Conservation (phyloP, 495 filamentous ascomycete species). For the Aspergillus saccharolyticus region DNA sequence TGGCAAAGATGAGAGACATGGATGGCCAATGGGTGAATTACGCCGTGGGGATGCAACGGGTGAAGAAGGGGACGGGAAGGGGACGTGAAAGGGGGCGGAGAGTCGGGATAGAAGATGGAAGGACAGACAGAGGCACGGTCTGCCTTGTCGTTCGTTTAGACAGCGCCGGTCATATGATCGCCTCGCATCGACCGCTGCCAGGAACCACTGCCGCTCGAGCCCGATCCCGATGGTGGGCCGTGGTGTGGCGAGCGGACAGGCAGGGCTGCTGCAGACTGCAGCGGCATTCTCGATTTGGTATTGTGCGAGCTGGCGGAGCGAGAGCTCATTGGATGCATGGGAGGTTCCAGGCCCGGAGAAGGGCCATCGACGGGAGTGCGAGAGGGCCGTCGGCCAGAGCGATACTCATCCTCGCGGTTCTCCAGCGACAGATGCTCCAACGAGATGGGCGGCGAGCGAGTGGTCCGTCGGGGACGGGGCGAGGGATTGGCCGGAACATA, state of each 20-base stretch:
- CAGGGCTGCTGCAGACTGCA: constrained; percentile 32
- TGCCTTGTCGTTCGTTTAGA: background rate
- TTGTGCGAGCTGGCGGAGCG: constrained; percentile 39
- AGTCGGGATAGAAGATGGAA: background rate
- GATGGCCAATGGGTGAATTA: background rate
- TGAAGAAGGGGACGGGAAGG: background rate
- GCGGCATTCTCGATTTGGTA: constrained; percentile 30
- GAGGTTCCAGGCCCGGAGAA: constrained; percentile 34
- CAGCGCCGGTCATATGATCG: constrained; percentile 13
- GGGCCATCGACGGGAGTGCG: constrained; percentile 35
- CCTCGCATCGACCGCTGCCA: constrained; percentile 31
- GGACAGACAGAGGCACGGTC: constrained; percentile 1
- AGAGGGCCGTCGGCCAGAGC: constrained; percentile 35
- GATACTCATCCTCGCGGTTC: constrained; percentile 31
- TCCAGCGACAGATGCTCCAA: constrained; percentile 41
- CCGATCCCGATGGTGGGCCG: constrained; percentile 37
- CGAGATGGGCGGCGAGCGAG: constrained; percentile 32
- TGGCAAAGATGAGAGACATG: background rate
- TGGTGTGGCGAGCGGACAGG: constrained; percentile 43
- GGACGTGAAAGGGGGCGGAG: no score
- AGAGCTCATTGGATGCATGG: constrained; percentile 30
- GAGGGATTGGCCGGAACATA: constrained; percentile 27
- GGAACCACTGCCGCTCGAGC: constrained; percentile 33
- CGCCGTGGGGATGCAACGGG: background rate
- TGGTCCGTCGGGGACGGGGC: constrained; percentile 25